These are phyloP conservation scores for Ustilago lituana DNA, from an alignment of 1,284 basidiomycete genomes.

Conservation along the genomic window DNA sequence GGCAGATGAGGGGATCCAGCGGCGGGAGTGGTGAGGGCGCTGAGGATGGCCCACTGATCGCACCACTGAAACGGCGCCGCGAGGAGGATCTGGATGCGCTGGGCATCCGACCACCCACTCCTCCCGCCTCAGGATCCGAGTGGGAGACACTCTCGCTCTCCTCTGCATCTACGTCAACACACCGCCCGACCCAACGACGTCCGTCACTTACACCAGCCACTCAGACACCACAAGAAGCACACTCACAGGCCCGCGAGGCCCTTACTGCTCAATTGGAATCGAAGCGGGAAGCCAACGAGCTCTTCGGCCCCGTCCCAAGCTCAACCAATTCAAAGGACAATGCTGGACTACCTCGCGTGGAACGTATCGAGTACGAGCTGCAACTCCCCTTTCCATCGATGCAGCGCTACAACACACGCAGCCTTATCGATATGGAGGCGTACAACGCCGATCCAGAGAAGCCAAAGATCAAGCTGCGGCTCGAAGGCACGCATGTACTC, in stretches of 20 bases:
- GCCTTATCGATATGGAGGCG: conserved; percentile 30
- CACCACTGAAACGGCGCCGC: conserved; percentile 38
- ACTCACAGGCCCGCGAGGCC: conserved; percentile 3
- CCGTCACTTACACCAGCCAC: conserved; percentile 20
- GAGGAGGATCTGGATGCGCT: conserved; percentile 30
- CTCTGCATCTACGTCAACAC: conserved; percentile 16
- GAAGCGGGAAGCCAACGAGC: conserved; percentile 38
- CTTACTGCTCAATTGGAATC: conserved; percentile 14
- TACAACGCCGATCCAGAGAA: conserved; percentile 41
- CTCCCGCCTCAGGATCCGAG: conserved; percentile 27
- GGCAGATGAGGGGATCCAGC: conserved; percentile 33
- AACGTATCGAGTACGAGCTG: conserved; percentile 51
- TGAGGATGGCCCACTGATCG: conserved; percentile 52
- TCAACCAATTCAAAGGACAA: background rate
- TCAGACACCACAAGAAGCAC: conserved; percentile 23
- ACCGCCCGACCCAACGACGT: conserved; percentile 6
- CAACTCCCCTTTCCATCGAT: conserved; percentile 44
- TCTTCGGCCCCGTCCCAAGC: conserved; percentile 32
- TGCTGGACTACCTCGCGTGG: conserved; percentile 28
- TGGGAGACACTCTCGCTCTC: conserved; percentile 31
- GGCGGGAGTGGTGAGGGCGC: conserved; percentile 26
- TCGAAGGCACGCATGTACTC: conserved; percentile 52
- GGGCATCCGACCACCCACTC: conserved; percentile 35
- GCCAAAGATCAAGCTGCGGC: conserved; percentile 42
- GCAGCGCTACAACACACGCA: conserved; percentile 41